Evolutionary conservation across 805 yeast species (phyloP).

Genomic region (Geotrichum ghanense): DNA sequence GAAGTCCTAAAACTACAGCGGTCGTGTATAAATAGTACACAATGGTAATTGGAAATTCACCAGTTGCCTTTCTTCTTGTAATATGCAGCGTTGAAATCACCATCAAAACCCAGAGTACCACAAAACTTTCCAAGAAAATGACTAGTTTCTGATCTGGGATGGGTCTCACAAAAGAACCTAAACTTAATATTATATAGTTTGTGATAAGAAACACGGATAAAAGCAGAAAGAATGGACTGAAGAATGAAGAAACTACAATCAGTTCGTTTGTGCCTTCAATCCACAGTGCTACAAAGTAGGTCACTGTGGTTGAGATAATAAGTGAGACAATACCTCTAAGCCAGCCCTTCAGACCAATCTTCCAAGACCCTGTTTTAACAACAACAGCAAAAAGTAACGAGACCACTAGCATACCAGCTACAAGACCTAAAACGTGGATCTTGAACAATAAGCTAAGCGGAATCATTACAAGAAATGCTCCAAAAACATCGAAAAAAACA

Average conservation of each 20-base stretch:
- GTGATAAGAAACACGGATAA: slow-evolving; percentile 38
- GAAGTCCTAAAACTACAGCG: slow-evolving; percentile 32
- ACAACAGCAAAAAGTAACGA: slow-evolving; percentile 37
- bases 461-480: slow-evolving; percentile 40
- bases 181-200: slow-evolving; percentile 47
- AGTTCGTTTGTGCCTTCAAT: slow-evolving; percentile 35
- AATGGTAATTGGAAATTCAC: slow-evolving; percentile 34
- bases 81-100: slow-evolving; percentile 39
- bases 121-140: slow-evolving; percentile 41
- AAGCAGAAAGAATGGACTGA: slow-evolving; percentile 37
- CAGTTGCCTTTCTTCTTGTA: slow-evolving; percentile 36
- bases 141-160: slow-evolving; percentile 51
- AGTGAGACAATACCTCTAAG: slow-evolving; percentile 53
- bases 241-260: slow-evolving; percentile 39
- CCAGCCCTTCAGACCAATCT: slow-evolving; percentile 33
- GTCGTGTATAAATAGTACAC: slow-evolving; percentile 28
- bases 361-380: slow-evolving; percentile 34
- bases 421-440: slow-evolving; percentile 42
- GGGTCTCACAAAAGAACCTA: slow-evolving; percentile 31
- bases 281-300: slow-evolving; percentile 30
- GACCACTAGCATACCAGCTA: slow-evolving; percentile 43
- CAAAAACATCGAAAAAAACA: slow-evolving; percentile 54
- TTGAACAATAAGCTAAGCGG: slow-evolving; percentile 40
- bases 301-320: slow-evolving; percentile 31
- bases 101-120: slow-evolving; percentile 46